These are phyloP conservation scores for Sporothrix curviconia DNA, from an alignment of 2,329 filamentous ascomycete species.

Conservation along the genomic window DNA sequence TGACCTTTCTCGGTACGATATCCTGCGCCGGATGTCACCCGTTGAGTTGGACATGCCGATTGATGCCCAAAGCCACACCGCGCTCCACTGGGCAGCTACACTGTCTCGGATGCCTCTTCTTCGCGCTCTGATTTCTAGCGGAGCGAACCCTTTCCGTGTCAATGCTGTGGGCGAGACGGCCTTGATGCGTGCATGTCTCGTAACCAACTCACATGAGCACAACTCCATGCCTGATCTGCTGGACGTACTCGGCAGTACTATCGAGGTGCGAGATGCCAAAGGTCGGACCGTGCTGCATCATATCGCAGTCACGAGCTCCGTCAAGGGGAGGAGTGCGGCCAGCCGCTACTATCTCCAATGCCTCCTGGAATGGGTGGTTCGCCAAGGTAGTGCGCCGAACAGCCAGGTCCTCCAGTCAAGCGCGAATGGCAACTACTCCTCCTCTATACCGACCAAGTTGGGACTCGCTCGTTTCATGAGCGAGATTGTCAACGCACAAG, in stretches of 20 bases:
- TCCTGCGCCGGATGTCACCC: conserved; percentile 67
- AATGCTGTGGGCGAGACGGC: conserved; percentile 89
- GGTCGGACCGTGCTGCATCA: conserved; percentile 91
- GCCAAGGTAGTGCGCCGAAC: conserved; percentile 54
- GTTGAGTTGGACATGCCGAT: conserved; percentile 88
- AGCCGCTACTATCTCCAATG: conserved; percentile 96
- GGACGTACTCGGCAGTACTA: conserved; percentile 80
- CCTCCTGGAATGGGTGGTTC: conserved; percentile 86
- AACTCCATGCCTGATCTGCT: conserved; percentile 84
- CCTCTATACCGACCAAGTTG: conserved; percentile 55
- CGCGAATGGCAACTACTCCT: conserved; percentile 16
- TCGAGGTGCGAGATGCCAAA: conserved; percentile 83
- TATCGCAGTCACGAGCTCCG: conserved; percentile 90
- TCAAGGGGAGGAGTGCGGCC: conserved; percentile 84
- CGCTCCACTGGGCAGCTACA: conserved; percentile 93
- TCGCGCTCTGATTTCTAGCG: conserved; percentile 71
- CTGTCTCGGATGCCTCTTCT: conserved; percentile 79
- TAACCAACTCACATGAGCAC: conserved; percentile 90
- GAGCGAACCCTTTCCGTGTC: conserved; percentile 80
- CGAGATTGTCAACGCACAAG: conserved; percentile 92
- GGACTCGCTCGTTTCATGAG: conserved; percentile 90
- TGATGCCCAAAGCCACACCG: conserved; percentile 81
- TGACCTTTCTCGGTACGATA: conserved; percentile 66
- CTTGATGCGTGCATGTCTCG: conserved; percentile 83
- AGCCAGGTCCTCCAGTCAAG: conserved; percentile 31